Evolutionary conservation across 768 basidiomycete species (phyloP), one percentile per base, ranked within the genome.

Genomic region (Lentinula raphanica): DNA sequence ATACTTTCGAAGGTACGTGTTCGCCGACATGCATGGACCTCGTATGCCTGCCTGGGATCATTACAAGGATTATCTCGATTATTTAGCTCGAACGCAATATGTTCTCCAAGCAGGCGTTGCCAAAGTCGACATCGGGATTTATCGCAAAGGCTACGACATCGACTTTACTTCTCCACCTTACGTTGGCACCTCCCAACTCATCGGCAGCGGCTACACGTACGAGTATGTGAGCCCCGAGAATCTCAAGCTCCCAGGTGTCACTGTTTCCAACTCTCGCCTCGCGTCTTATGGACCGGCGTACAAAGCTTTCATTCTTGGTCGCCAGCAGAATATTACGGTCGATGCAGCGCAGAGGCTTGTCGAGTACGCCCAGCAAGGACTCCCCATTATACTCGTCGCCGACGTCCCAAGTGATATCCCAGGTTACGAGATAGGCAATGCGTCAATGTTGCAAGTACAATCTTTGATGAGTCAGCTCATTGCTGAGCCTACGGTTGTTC

Each of bases 161-260:
- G 25, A 35, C 13, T 35, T 53, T 11, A 12, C 31, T 1, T 28
- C 56, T n/a, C 59, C 56, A 6, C 62, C 62, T 31, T 63, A 60
- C 35, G 36, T 25, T n/a, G 57, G 59, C 17, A 40, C 48, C 23
- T 63, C 62, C 17, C 29, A 59, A 13, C 42, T 62, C 15, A 59
- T 40, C 15, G 25, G 39, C 32, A 53, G 55, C 2, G 62, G 62
- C 11, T 63, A 58, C 31, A 50, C 62, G 2, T 63, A 60, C 28
- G 62, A 63, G 13, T 63, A 63, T 35, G 62, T 60, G 29, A 63
- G 62, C 25, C 59, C 59, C 13, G 62, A 63, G 27, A 63, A 63
- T 36, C 21, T 63, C 5, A 58, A 60, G 40, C 62, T 63, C 42
- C 62, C 59, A 9, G 62, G 62, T 6, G 59, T 63, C 12, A 58